Evolutionary conservation across 805 yeast species (phyloP).

Genomic region (Wickerhamomyces mucosus): DNA sequence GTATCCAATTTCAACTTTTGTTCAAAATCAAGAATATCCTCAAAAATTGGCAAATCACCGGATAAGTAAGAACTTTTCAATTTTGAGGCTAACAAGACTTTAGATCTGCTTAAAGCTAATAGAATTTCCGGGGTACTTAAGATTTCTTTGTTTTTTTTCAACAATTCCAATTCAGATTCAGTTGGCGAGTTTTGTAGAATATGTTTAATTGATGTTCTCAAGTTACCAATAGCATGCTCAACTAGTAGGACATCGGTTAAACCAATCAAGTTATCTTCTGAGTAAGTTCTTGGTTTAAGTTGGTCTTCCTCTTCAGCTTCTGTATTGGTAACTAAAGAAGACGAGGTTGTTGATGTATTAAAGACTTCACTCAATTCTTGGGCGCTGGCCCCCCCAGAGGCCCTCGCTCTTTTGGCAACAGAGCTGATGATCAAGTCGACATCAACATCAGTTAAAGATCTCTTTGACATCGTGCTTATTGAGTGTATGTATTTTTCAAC

Average conservation of each 20-base stretch:
- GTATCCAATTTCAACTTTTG: background rate
- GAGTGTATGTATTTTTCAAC: no score
- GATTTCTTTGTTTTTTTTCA: constrained; percentile 24
- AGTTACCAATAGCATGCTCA: constrained; percentile 43
- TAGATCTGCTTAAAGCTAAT: constrained; percentile 41
- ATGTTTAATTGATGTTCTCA: constrained; percentile 42
- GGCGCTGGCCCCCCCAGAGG: no score
- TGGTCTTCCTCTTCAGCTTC: no score
- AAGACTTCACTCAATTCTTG: no score
- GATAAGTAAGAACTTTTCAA: constrained; percentile 44
- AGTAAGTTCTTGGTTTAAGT: no score
- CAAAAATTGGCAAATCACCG: constrained; percentile 43
- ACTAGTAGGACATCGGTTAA: constrained; percentile 22
- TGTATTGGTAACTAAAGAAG: no score
- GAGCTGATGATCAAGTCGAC: no score
- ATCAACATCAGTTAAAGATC: no score
- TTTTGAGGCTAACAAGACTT: constrained; percentile 50
- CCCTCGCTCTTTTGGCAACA: no score
- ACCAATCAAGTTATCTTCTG: constrained; percentile 7
- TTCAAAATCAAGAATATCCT: constrained; percentile 40
- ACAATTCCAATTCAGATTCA: constrained; percentile 27
- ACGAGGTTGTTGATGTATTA: no score
- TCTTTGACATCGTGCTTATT: no score
- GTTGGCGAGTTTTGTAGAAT: constrained; percentile 52
- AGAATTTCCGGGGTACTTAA: constrained; percentile 30